Conservation (phyloP, 148 eudicot species). For the Hydrangea macrophylla region DNA sequence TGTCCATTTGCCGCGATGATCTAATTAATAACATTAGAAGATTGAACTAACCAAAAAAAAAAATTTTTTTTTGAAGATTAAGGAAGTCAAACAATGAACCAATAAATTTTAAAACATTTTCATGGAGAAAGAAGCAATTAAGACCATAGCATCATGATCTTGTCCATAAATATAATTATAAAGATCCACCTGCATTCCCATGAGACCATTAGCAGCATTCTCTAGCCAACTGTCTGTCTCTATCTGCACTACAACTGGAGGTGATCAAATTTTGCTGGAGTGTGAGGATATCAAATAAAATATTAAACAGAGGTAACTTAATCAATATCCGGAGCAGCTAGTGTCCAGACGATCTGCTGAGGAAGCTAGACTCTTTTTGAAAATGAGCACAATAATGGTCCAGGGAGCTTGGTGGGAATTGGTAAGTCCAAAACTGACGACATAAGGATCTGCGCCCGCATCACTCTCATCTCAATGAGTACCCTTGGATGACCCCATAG, state of each 20-base stretch:
- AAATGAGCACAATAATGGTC: too few species aligned
- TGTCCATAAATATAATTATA: not conserved
- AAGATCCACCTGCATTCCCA: conserved; percentile 82
- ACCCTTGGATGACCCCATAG: too few species aligned
- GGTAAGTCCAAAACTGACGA: too few species aligned
- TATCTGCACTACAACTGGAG: conserved; percentile 48
- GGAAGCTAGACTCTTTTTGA: too few species aligned
- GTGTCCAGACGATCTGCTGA: too few species aligned
- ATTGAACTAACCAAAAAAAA: too few species aligned
- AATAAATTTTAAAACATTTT: not conserved
- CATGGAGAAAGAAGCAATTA: not conserved
- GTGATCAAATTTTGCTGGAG: conserved; percentile 1
- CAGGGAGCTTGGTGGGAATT: too few species aligned
- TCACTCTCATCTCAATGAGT: too few species aligned
- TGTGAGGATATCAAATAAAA: not conserved
- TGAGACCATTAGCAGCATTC: conserved; percentile 96
- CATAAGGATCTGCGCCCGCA: too few species aligned
- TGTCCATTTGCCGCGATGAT: conserved; percentile 63
- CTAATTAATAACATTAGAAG: conserved; percentile 32
- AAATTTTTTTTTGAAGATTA: too few species aligned
- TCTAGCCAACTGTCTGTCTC: conserved; percentile 99
- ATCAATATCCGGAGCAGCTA: too few species aligned
- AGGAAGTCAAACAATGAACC: not conserved
- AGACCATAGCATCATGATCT: not conserved
- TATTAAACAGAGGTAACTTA: not conserved